Evolutionary conservation across 176 grass and related monocot species (phyloP).

Genomic region (Lolium multiflorum): DNA sequence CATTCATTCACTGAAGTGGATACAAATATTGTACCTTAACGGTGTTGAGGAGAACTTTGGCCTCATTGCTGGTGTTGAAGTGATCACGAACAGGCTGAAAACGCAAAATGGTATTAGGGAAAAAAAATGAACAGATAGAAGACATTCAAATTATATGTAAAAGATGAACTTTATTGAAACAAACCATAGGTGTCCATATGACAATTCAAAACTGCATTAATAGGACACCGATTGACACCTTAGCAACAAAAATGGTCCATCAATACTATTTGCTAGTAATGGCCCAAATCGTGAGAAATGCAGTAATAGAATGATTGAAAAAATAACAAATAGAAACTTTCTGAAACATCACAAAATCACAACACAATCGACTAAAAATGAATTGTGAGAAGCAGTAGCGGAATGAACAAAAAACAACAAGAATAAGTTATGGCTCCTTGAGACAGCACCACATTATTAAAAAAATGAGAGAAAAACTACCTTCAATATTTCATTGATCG

Average conservation of each 20-base stretch:
- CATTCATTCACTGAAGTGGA: neutral
- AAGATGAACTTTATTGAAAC: neutral
- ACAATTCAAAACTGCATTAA: too few species aligned
- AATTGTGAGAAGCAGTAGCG: neutral
- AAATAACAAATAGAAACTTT: neutral
- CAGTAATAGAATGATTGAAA: neutral
- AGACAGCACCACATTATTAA: neutral
- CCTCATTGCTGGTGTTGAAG: constrained; percentile 70
- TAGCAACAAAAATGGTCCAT: neutral
- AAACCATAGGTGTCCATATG: too few species aligned
- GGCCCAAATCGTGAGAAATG: neutral
- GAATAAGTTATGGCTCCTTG: neutral
- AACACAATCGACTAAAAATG: neutral
- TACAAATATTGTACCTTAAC: constrained; percentile 67
- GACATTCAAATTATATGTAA: neutral
- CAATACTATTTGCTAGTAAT: constrained; percentile 14
- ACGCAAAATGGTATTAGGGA: neutral
- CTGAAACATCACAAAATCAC: neutral
- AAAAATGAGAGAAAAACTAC: constrained; percentile 40
- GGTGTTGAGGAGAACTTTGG: constrained; percentile 77
- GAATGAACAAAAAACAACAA: constrained; percentile 6
- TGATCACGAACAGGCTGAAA: constrained; percentile 88
- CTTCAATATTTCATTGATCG: constrained; percentile 87
- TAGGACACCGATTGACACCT: too few species aligned
- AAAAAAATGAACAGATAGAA: neutral